phyloP scores from a whole-genome alignment of 2,329 filamentous ascomycete species.

The Aspergillus sojae region DNA sequence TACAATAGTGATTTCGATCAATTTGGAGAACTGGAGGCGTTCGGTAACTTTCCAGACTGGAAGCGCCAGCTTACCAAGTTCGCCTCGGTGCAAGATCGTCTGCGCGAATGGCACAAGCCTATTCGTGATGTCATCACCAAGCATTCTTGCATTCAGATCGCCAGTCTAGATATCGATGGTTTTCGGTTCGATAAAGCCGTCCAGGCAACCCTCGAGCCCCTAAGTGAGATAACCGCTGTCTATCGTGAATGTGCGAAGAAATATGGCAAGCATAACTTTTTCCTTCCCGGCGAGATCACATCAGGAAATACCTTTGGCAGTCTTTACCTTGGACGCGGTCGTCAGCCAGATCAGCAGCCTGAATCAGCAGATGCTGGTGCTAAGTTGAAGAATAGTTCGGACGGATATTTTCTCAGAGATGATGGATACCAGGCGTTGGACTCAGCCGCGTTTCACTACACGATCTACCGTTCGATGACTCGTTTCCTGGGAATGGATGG shows the following conservation, averaged over 20 bases:
- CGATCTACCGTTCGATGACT: constrained; percentile 62
- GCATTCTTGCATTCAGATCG: constrained; percentile 66
- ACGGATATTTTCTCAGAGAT: constrained; percentile 55
- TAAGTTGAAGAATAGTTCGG: constrained; percentile 47
- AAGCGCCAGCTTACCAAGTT: constrained; percentile 67
- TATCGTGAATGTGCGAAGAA: constrained; percentile 60
- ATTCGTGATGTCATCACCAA: constrained; percentile 61
- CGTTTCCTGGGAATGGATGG: constrained; percentile 65
- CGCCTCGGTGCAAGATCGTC: constrained; percentile 67
- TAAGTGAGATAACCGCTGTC: constrained; percentile 60
- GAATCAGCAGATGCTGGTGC: constrained; percentile 53
- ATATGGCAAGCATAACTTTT: constrained; percentile 65
- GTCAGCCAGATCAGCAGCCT: constrained; percentile 57
- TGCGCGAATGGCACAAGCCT: constrained; percentile 64
- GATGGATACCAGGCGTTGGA: constrained; percentile 59
- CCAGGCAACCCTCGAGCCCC: constrained; percentile 64
- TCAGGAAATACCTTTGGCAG: constrained; percentile 63
- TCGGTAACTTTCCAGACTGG: constrained; percentile 66
- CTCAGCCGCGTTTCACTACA: constrained; percentile 65
- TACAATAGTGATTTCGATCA: constrained; percentile 67
- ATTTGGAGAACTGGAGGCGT: constrained; percentile 66
- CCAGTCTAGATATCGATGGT: constrained; percentile 65
- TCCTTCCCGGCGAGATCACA: constrained; percentile 67
- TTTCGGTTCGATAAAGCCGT: constrained; percentile 69
- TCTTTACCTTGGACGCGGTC: constrained; percentile 63